These are phyloP conservation scores for Hamigera avellanea DNA, from an alignment of 495 filamentous ascomycete genomes.

Conservation along the genomic window DNA sequence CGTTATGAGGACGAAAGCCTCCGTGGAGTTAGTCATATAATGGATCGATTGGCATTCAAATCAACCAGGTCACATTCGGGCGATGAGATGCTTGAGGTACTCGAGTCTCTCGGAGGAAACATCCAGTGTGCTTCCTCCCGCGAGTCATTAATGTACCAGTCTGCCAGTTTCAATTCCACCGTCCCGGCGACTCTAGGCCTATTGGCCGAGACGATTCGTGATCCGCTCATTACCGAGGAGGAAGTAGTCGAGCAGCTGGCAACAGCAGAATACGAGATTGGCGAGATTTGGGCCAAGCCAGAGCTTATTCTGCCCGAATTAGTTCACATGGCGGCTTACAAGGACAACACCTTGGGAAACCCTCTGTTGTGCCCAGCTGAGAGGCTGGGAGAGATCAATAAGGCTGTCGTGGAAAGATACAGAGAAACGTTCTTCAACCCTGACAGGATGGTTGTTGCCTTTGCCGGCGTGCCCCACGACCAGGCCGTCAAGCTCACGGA, in stretches of 20 bases:
- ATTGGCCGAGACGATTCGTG: slow-evolving; percentile 87
- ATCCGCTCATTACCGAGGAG: slow-evolving; percentile 79
- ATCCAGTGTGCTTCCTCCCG: slow-evolving; percentile 93
- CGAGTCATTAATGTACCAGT: slow-evolving; percentile 97
- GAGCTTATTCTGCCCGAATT: slow-evolving; percentile 93
- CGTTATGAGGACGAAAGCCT: slow-evolving; percentile 82
- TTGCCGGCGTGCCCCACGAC: slow-evolving; percentile 79
- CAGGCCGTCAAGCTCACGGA: slow-evolving; percentile 71
- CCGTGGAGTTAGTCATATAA: slow-evolving; percentile 87
- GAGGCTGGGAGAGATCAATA: slow-evolving; percentile 64
- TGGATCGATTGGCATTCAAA: slow-evolving; percentile 94
- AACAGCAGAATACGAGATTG: slow-evolving; percentile 90
- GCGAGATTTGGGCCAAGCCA: slow-evolving; percentile 95
- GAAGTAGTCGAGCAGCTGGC: slow-evolving; percentile 79
- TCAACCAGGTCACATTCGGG: slow-evolving; percentile 62
- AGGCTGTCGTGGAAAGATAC: slow-evolving; percentile 64
- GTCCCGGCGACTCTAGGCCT: slow-evolving; percentile 74
- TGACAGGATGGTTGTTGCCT: slow-evolving; percentile 85
- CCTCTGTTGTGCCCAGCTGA: slow-evolving; percentile 86
- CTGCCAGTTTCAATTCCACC: slow-evolving; percentile 91
- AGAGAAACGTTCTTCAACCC: slow-evolving; percentile 75
- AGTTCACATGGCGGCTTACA: slow-evolving; percentile 88
- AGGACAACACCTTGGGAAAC: slow-evolving; percentile 90
- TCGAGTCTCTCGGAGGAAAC: slow-evolving; percentile 84
- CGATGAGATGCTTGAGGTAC: slow-evolving; percentile 75